phyloP scores from a whole-genome alignment of 345 rosid species.

The Erodium maritimum region DNA sequence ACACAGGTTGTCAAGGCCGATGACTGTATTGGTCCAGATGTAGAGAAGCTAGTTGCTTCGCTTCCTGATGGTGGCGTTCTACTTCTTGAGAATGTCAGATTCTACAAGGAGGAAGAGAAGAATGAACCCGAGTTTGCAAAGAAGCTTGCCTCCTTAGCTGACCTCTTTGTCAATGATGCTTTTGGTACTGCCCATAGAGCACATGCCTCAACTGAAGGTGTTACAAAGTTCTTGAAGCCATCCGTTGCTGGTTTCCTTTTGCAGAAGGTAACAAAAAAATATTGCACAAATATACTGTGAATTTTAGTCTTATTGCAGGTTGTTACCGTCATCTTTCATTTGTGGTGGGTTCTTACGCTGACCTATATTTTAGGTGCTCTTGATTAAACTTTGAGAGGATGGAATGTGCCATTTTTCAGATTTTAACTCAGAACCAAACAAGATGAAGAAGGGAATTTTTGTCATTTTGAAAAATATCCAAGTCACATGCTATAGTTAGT shows the following conservation, averaged over 20 bases:
- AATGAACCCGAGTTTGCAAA: slow-evolving; percentile 84
- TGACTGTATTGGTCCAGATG: slow-evolving; percentile 87
- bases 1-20: slow-evolving; percentile 55
- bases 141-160: slow-evolving; percentile 87
- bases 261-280: slow-evolving; percentile 94
- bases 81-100: slow-evolving; percentile 85
- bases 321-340: too few species aligned
- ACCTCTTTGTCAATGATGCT: slow-evolving; percentile 89
- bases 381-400: too few species aligned
- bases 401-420: too few species aligned
- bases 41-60: slow-evolving; percentile 65
- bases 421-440: too few species aligned
- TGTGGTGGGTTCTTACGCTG: too few species aligned
- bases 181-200: slow-evolving; percentile 97
- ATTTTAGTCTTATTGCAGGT: too few species aligned
- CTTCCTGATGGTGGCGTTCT: slow-evolving; percentile 87
- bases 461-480: too few species aligned
- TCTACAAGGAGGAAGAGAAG: slow-evolving; percentile 91
- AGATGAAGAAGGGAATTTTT: too few species aligned
- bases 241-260: slow-evolving; percentile 91
- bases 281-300: too few species aligned
- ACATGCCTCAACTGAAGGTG: slow-evolving; percentile 96
- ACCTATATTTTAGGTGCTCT: too few species aligned
- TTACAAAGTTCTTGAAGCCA: slow-evolving; percentile 78
- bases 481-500: too few species aligned